phyloP scores from a whole-genome alignment of 352 stramenopile species.

The Blastocystis hominis region DNA sequence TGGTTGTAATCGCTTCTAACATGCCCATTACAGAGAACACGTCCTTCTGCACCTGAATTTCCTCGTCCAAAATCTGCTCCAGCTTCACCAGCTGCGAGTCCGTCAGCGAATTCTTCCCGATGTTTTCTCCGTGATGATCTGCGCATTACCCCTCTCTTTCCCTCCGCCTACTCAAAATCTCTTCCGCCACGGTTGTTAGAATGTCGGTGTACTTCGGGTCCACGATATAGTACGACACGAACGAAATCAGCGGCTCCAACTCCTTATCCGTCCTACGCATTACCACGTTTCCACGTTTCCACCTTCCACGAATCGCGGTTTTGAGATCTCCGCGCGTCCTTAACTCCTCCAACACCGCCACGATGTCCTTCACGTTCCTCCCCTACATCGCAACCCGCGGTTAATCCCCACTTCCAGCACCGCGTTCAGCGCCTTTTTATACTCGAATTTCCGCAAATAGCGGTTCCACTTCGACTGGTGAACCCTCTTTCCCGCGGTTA shows the following conservation, averaged over 20 bases:
- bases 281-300: neutral
- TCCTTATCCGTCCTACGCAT: constrained; percentile 10
- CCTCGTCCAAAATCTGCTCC: neutral
- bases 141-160: neutral
- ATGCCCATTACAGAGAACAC: constrained; percentile 13
- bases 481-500: neutral
- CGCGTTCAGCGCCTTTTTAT: constrained; percentile 48
- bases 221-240: neutral
- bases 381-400: neutral
- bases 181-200: neutral
- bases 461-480: neutral
- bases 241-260: constrained; percentile 28
- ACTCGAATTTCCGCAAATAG: constrained; percentile 37
- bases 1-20: neutral
- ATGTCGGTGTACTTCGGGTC: constrained; percentile 5
- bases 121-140: neutral
- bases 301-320: constrained; percentile 21
- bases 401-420: neutral
- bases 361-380: neutral
- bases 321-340: neutral
- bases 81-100: constrained; percentile 43
- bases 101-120: constrained; percentile 9
- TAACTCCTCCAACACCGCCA: constrained; percentile 31
- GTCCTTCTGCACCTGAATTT: constrained; percentile 17
- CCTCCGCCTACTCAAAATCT: neutral